phyloP scores from a whole-genome alignment of 2,329 filamentous ascomycete species.

The Ophiocordyceps camponoti-rufipedis region DNA sequence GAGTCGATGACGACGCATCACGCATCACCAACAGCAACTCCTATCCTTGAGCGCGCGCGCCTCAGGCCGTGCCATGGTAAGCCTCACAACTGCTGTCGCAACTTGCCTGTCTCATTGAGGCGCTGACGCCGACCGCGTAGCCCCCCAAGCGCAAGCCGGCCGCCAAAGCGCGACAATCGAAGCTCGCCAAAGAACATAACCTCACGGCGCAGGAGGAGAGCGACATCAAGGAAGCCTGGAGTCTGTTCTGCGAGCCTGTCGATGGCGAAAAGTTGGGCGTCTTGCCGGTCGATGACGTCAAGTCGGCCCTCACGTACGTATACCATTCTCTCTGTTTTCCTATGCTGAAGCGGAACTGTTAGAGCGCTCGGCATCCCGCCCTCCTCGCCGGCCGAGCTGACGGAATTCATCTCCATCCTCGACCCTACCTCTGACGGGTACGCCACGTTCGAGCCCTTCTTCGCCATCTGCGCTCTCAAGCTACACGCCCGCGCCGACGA shows the following conservation, averaged over 20 bases:
- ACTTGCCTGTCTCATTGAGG: not conserved
- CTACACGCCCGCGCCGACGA: constrained; percentile 43
- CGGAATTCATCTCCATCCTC: constrained; percentile 60
- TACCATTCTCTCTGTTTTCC: not conserved
- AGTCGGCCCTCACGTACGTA: constrained; percentile 53
- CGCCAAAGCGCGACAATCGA: constrained; percentile 46
- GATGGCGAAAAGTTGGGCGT: constrained; percentile 57
- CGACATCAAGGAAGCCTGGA: constrained; percentile 82
- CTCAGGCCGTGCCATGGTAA: not conserved
- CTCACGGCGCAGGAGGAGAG: constrained; percentile 68
- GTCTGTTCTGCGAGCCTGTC: constrained; percentile 57
- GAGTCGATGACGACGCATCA: not conserved
- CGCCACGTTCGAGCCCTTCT: constrained; percentile 63
- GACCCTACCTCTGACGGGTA: constrained; percentile 69
- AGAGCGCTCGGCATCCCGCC: constrained; percentile 71
- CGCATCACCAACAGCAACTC: not conserved
- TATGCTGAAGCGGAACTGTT: not conserved
- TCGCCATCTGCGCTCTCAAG: constrained; percentile 78
- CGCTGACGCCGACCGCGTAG: constrained; percentile 10
- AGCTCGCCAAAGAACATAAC: constrained; percentile 82
- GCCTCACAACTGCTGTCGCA: not conserved
- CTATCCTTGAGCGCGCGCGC: too few species aligned
- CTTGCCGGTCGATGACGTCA: constrained; percentile 47
- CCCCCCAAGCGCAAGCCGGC: constrained; percentile 33
- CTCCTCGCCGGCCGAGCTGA: constrained; percentile 43